These are phyloP conservation scores for Radiomyces spectabilis DNA, from an alignment of 192 early-diverging fungal genomes.

Conservation along the genomic window DNA sequence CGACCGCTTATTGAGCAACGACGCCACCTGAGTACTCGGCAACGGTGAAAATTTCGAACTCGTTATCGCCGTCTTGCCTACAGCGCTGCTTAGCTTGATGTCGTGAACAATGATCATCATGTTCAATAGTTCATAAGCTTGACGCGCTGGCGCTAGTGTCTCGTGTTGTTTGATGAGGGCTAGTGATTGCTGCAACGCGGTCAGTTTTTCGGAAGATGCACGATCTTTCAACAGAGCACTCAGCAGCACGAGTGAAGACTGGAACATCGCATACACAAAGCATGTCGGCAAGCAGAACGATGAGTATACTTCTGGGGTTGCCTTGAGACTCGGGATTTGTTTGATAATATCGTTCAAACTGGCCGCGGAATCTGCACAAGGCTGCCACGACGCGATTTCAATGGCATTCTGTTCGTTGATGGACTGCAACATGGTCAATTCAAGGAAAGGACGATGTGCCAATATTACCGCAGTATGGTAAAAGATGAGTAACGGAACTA, in stretches of 20 bases:
- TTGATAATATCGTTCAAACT: background rate
- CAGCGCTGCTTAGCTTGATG: background rate
- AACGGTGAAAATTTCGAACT: background rate
- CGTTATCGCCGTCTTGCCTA: background rate
- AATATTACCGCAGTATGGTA: conserved; percentile 2
- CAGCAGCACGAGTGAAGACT: conserved; percentile 7
- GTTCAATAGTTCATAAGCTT: conserved; percentile 4
- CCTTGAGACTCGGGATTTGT: no score
- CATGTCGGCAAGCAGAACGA: conserved; percentile 10
- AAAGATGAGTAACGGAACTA: background rate
- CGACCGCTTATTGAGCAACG: no score
- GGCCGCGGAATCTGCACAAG: background rate
- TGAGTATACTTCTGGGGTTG: background rate
- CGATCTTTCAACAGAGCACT: background rate
- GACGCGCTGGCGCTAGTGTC: conserved; percentile 1
- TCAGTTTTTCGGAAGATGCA: background rate
- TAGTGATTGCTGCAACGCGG: background rate
- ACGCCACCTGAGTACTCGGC: no score
- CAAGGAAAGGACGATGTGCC: conserved; percentile 7
- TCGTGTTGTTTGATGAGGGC: background rate
- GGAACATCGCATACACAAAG: conserved; percentile 18
- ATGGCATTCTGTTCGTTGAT: background rate
- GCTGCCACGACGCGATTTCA: conserved; percentile 15
- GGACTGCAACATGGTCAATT: background rate
- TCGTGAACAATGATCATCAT: conserved; percentile 4